Base-by-base conservation (phyloP, 2,329 filamentous ascomycete species). In the Cucurbitaria berberidis region DNA sequence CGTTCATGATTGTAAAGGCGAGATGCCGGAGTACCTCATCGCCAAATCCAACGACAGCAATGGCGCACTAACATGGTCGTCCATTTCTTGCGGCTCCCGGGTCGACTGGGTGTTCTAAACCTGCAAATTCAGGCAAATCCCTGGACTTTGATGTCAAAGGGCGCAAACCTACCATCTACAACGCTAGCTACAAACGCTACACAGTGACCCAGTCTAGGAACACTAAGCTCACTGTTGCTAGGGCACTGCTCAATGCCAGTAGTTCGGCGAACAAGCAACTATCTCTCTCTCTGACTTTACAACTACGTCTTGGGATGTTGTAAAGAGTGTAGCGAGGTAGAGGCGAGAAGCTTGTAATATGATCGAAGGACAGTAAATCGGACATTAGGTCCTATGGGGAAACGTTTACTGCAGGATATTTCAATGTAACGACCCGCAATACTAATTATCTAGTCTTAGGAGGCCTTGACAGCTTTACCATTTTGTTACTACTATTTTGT, bases 1-100 rank as follows among this genome's bases (percentile, higher is more conserved):
- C 0, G 70, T 77, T 6, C 79, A 70, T 53, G 58, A 57, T 7
- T 59, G 55, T 21, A 80, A 79, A 53, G 66, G 69, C 11, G 55
- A 63, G 35, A 70, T 70, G 35, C 62, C 72, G 10, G 59, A 74
- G 26, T 76, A 78, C 52, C 59, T 78, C 7, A 56, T 65, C 16
- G 54, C 60, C 11, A 57, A 61, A 15, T 60, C 61, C 2, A 53
- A 63, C 6, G 57, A 62, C n/a, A 56, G 49, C 1, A 38, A 53
- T 1, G 63, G 53, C 10, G 41, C 18, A n/a, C 43, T 67, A 35
- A 63, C 52, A 1, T 68, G 59, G 59, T 64, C 59, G 22, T 59
- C 48, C 21, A 44, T 70, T 15, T 51, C 53, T 18, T 68, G 63
- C 34, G 64, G 66, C 6, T 54, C 53, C 9, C 67, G 66, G 66